Conservation (phyloP, 805 yeast species). For the Tetrapisispora namnaoensis region DNA sequence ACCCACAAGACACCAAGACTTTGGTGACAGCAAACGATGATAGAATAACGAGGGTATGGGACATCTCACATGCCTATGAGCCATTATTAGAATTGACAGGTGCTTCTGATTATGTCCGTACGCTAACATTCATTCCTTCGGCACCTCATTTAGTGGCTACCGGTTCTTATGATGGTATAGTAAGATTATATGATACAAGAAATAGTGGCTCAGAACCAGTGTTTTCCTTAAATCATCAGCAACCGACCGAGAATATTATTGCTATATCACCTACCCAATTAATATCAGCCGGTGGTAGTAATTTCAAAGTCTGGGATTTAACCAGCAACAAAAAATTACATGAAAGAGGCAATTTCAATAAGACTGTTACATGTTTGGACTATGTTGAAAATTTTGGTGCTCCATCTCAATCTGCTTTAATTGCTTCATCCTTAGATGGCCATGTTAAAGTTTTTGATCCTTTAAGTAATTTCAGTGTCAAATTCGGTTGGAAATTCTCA, state of each 20-base stretch:
- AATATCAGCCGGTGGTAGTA: slow-evolving; percentile 73
- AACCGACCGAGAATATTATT: slow-evolving; percentile 79
- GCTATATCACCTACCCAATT: slow-evolving; percentile 64
- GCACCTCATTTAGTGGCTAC: slow-evolving; percentile 76
- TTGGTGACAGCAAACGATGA: slow-evolving; percentile 88
- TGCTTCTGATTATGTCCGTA: slow-evolving; percentile 82
- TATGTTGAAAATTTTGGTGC: slow-evolving; percentile 25
- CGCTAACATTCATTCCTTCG: slow-evolving; percentile 66
- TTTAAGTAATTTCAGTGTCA: slow-evolving; percentile 70
- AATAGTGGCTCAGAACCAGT: slow-evolving; percentile 40
- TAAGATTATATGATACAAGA: slow-evolving; percentile 79
- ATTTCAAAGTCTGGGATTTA: slow-evolving; percentile 86
- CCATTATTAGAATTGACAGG: slow-evolving; percentile 62
- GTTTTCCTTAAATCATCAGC: slow-evolving; percentile 55
- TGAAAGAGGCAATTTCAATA: slow-evolving; percentile 79
- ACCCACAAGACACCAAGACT: slow-evolving; percentile 51
- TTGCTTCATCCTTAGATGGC: slow-evolving; percentile 94
- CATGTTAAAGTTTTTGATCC: slow-evolving; percentile 93
- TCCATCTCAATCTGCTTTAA: slow-evolving; percentile 38
- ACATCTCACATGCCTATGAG: slow-evolving; percentile 64
- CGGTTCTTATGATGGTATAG: slow-evolving; percentile 87
- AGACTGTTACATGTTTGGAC: slow-evolving; percentile 75
- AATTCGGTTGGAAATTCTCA: slow-evolving; percentile 96
- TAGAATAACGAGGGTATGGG: slow-evolving; percentile 77
- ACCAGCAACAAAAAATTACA: slow-evolving; percentile 57